Evolutionary conservation across 345 rosid species (phyloP), one percentile per base, ranked within the genome.

Genomic region (Arabis hirsuta): DNA sequence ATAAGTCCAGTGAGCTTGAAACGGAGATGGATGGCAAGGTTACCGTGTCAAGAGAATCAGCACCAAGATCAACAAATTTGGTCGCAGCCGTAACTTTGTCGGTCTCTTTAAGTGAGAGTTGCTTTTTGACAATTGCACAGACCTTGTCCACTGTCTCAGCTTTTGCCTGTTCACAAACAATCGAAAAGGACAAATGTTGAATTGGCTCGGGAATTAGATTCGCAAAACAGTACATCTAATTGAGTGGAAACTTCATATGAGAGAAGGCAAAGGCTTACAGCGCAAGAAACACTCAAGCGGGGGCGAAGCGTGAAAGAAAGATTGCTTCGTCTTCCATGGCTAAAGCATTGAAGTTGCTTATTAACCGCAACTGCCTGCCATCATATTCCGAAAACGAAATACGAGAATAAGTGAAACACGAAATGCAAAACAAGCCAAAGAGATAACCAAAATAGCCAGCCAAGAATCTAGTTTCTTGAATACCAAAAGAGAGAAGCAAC

Each of bases 11-110:
- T 63, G 32, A 4, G 9, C 7, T 16, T 16, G 16, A 45, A 14
- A 31, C 6, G 1, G 3, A 11, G 20, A 13, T 27, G 52, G 20
- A 22, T 14, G 13, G 32, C 34, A 50, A 51, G 70, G 44, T 66
- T 81, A 87, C 92, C 75, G 90, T 85, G 39, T 87, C 92, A 57
- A 87, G 90, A 56, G 92, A 87, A 84, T 87, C 92, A 32, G 92
- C 92, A 66, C 90, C 92, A 27, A 87, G 92, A 0, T 77, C 79
- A 50, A 38, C 3, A 51, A 87, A 87, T 39, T 76, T 81, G 42
- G 92, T 78, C 2, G 39, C 78, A 3, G 82, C 90, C 0, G 45
- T 67, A 50, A 87, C 81, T 9, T 48, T 2, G 16, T 65, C n/a
- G 0, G 38, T 81, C 0, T 14, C 69, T 7, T 78, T 6, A 48